A percentile compares a stretch with the other conserved stretches of the same genome.
Evolutionary conservation across 352 stramenopile genomes (phyloP).

Genomic region (Globisporangium polare): DNA sequence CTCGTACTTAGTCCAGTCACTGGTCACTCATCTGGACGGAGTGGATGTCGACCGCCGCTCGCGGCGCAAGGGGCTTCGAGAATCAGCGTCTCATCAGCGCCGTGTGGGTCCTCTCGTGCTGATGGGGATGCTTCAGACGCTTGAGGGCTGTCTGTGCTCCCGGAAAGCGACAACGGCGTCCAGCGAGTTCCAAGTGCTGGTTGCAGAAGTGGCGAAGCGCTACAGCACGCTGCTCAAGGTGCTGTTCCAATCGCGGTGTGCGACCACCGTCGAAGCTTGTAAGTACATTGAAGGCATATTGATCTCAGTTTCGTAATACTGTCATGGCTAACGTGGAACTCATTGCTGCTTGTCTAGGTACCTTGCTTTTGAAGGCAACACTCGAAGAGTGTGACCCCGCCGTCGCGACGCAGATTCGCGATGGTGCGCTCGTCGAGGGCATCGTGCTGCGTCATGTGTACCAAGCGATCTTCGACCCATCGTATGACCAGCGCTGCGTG

Average conservation of each 20-base stretch:
- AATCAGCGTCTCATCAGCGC: constrained; percentile 8
- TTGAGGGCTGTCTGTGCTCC: constrained; percentile 90
- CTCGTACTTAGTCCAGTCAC: constrained; percentile 55
- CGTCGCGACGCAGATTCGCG: constrained; percentile 81
- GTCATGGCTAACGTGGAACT: background rate
- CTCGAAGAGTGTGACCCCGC: constrained; percentile 84
- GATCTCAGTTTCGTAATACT: background rate
- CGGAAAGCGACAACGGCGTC: constrained; percentile 80
- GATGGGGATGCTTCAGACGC: constrained; percentile 88
- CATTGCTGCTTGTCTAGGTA: constrained; percentile 54
- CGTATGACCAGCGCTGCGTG: constrained; percentile 91
- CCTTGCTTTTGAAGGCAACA: constrained; percentile 90
- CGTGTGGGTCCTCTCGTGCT: constrained; percentile 78
- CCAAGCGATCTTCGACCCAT: constrained; percentile 90
- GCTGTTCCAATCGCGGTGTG: constrained; percentile 88
- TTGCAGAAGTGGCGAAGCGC: constrained; percentile 68
- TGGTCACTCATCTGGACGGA: constrained; percentile 56
- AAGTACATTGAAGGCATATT: constrained; percentile 16
- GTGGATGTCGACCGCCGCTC: constrained; percentile 37
- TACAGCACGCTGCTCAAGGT: constrained; percentile 82
- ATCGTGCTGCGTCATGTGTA: constrained; percentile 93
- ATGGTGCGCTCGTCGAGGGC: constrained; percentile 90
- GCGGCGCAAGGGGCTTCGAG: constrained; percentile 16
- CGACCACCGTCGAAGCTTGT: constrained; percentile 82
- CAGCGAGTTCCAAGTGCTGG: constrained; percentile 58